Percentiles rank a stretch among this genome's conserved stretches.
phyloP scores from a whole-genome alignment of 352 stramenopile genomes.

The Phytophthora cryptogea region DNA sequence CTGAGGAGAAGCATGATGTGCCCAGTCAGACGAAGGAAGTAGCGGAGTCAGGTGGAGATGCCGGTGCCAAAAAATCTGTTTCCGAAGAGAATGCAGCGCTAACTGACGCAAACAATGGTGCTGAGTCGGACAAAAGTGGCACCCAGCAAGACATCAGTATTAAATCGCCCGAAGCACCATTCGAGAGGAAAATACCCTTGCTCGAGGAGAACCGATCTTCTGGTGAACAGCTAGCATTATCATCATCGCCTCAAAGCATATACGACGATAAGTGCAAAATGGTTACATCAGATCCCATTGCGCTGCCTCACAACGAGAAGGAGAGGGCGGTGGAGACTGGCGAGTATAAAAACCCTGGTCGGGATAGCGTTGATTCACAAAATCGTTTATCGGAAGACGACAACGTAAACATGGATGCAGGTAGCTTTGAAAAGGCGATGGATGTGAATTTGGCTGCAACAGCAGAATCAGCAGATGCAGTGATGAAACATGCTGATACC shows the following conservation, averaged over 20 bases:
- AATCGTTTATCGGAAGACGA: conserved; percentile 5
- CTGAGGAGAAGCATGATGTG: conserved; percentile 5
- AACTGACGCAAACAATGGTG: not conserved
- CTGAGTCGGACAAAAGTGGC: not conserved
- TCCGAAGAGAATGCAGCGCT: not conserved
- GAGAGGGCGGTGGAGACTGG: not conserved
- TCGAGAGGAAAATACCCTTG: not conserved
- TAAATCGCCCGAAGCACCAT: conserved; percentile 5
- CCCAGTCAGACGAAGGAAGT: not conserved
- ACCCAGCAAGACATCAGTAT: not conserved
- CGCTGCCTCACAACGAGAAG: not conserved
- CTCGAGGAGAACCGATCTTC: conserved; percentile 2
- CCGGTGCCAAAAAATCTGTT: not conserved
- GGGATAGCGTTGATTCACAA: not conserved
- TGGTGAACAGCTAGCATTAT: not conserved
- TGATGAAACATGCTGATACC: conserved; percentile 16
- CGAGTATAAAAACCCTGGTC: not conserved
- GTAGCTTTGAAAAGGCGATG: conserved; percentile 9
- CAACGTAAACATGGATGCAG: conserved; percentile 16
- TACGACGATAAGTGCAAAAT: conserved; percentile 2
- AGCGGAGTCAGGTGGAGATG: conserved; percentile 2
- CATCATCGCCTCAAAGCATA: conserved; percentile 4
- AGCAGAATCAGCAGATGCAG: conserved; percentile 8
- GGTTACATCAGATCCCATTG: not conserved
- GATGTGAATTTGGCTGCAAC: conserved; percentile 1